Conservation (phyloP, 495 filamentous ascomycete species). For the Penicillium ochrochloron region DNA sequence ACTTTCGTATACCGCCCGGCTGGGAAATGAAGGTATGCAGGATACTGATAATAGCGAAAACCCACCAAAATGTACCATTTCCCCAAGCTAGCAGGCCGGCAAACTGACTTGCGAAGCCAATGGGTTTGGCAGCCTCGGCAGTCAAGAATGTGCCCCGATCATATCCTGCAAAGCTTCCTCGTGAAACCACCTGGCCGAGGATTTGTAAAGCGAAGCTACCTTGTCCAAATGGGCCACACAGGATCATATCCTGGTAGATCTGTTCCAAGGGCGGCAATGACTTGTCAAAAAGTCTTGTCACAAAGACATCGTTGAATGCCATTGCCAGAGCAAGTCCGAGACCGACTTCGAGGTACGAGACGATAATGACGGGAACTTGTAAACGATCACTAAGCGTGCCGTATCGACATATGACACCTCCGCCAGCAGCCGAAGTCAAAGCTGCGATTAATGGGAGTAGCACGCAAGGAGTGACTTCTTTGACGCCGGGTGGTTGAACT, state of each 20-base stretch:
- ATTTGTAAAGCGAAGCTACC: constrained; percentile 38
- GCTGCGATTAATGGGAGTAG: constrained; percentile 38
- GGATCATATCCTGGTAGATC: constrained; percentile 43
- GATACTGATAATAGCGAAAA: constrained; percentile 39
- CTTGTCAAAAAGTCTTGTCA: constrained; percentile 34
- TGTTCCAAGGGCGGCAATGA: constrained; percentile 23
- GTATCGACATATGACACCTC: constrained; percentile 31
- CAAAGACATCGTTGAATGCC: constrained; percentile 27
- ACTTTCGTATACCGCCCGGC: constrained; percentile 24
- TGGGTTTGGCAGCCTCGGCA: constrained; percentile 23
- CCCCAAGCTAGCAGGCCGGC: constrained; percentile 36
- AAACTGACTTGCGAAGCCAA: constrained; percentile 30
- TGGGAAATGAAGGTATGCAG: constrained; percentile 32
- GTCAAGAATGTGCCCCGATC: constrained; percentile 34
- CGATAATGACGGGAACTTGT: constrained; percentile 38
- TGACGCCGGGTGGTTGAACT: constrained; percentile 32
- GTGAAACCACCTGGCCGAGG: constrained; percentile 28
- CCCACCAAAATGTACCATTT: constrained; percentile 41
- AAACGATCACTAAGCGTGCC: constrained; percentile 28
- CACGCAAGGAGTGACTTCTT: constrained; percentile 23
- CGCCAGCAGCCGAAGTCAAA: constrained; percentile 38
- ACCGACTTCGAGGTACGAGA: constrained; percentile 40
- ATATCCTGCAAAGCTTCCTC: constrained; percentile 33
- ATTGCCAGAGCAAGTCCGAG: constrained; percentile 32
- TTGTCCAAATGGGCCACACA: constrained; percentile 43